Percentiles rank a stretch among this genome's conserved stretches.
Evolutionary conservation across 352 stramenopile genomes (phyloP).

Genomic region (Halophytophthora polymorphica): DNA sequence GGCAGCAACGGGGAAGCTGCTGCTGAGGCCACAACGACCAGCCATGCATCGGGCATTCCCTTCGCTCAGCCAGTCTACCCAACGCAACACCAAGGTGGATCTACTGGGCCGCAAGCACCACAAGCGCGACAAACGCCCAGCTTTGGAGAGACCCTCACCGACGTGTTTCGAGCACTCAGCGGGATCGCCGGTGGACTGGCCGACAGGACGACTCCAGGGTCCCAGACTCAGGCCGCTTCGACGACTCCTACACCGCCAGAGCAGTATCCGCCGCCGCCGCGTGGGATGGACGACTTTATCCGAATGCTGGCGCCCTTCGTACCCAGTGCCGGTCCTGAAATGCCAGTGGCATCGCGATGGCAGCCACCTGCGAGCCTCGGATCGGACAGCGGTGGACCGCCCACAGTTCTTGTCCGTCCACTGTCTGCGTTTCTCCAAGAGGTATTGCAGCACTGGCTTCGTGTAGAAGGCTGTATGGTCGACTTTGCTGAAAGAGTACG

Average conservation of each 20-base stretch:
- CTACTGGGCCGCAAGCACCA: not conserved
- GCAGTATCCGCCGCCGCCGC: no score
- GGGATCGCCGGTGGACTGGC: not conserved
- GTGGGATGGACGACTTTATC: not conserved
- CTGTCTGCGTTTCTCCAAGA: not conserved
- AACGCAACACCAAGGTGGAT: not conserved
- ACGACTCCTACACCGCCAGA: not conserved
- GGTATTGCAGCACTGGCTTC: not conserved
- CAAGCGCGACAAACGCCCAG: not conserved
- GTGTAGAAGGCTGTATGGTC: not conserved
- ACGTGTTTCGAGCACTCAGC: not conserved
- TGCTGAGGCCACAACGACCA: not conserved
- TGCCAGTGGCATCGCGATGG: no score
- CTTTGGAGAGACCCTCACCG: not conserved
- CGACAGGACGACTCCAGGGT: not conserved
- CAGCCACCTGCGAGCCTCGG: no score
- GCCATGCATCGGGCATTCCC: not conserved
- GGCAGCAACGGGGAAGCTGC: not conserved
- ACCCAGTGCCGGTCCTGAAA: not conserved
- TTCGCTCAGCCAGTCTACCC: not conserved
- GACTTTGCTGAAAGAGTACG: not conserved
- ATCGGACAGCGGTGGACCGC: no score
- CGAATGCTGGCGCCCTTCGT: not conserved
- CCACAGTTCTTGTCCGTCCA: not conserved
- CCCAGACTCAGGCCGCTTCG: not conserved